Percentiles rank a stretch among this genome's conserved stretches.
These are phyloP conservation scores for Ogataea minuta DNA, from an alignment of 805 yeast genomes.

Conservation along the genomic window DNA sequence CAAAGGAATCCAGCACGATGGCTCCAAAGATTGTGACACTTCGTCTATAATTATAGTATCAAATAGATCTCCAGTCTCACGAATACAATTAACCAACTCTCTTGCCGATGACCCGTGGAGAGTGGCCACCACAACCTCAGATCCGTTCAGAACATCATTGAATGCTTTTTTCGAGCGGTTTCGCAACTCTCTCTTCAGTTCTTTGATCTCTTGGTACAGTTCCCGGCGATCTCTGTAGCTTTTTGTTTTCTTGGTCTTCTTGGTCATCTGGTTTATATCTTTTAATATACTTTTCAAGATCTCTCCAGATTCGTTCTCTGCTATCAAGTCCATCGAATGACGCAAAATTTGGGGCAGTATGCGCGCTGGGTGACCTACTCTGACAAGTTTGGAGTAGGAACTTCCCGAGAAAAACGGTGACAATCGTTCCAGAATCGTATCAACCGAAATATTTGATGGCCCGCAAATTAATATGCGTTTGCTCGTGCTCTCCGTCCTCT, in stretches of 20 bases:
- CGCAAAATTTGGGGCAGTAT: constrained; percentile 56
- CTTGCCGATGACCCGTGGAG: constrained; percentile 84
- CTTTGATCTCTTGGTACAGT: constrained; percentile 67
- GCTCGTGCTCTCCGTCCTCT: constrained; percentile 14
- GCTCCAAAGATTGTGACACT: constrained; percentile 90
- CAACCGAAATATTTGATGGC: constrained; percentile 90
- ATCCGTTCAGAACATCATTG: constrained; percentile 51
- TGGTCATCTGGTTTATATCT: constrained; percentile 57
- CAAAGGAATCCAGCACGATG: constrained; percentile 95
- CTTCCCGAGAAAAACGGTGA: constrained; percentile 39
- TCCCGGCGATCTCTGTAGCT: constrained; percentile 61
- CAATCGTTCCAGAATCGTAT: constrained; percentile 81
- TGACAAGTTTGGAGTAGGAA: constrained; percentile 47
- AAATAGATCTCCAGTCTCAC: constrained; percentile 44
- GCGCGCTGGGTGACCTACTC: constrained; percentile 95
- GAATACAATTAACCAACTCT: constrained; percentile 53
- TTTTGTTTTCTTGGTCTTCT: constrained; percentile 51
- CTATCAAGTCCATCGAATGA: constrained; percentile 75
- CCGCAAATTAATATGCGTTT: constrained; percentile 80
- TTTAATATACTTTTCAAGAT: constrained; percentile 64
- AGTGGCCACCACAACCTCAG: constrained; percentile 77
- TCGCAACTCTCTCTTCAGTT: constrained; percentile 66
- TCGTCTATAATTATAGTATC: constrained; percentile 90
- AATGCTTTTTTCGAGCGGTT: constrained; percentile 63
- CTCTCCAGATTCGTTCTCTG: constrained; percentile 55